Evolutionary conservation across 1,284 basidiomycete genomes (phyloP), one percentile per base, ranked within the genome.

Genomic region (Heliocybe sulcata): DNA sequence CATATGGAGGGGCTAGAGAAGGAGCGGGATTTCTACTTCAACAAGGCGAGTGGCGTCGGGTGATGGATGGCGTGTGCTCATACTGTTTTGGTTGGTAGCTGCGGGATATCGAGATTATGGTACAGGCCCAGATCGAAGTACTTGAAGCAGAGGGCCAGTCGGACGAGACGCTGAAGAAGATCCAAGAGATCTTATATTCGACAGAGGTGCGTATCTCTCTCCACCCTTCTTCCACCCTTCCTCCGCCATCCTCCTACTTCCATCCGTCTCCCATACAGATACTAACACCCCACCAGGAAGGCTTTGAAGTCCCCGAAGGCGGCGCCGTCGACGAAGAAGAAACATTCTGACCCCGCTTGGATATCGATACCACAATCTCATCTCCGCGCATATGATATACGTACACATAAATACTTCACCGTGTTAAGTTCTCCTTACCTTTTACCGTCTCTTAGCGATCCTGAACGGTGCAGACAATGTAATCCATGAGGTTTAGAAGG

Each of bases 11-110:
- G 90, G 0, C 75, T 94, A 45, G 91, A 95, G 76, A 96, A 94
- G 74, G 94, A 98, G 75, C 77, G 95, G 45, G 95, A 98, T 70
- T 99, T 99, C 70, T 99, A 99, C 74, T 99, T 98, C 73, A 87
- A 90, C 64, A 99, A 98, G 84, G 92, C 91, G 60, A 52, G 80
- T 56, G 55, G 48, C 56, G 23, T 23, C 42, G 33, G 35, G 27
- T 35, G 23, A 48, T 23, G 23, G 12, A 49, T 6, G 8, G 47
- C 14, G 23, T 10, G 11, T 25, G 23, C 29, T 23, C n/a, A 25
- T 20, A 52, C 38, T 19, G 31, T n/a, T 52, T 47, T 45, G 57
- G 45, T 23, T 54, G 26, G 55, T 60, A 97, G 92, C 80, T 98
- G 57, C 85, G 94, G 49, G 90, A 96, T 61, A 98, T 99, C 63